Base-by-base conservation (phyloP, 306 rosid genomes). In the Urtica urens region DNA sequence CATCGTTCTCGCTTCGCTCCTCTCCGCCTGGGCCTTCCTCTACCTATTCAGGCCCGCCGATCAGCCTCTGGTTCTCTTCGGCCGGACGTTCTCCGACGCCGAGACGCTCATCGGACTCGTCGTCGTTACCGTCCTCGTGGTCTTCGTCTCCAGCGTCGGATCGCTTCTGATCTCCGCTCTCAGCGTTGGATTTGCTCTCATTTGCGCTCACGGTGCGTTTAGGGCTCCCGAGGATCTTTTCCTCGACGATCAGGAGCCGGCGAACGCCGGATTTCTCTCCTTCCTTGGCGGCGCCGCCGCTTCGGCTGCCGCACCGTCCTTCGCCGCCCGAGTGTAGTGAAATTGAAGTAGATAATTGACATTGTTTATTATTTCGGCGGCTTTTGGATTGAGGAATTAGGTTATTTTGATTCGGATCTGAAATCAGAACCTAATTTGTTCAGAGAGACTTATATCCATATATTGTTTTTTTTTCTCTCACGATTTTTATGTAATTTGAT, bases 181-280 rank as follows among this genome's bases (percentile, higher is more conserved):
- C 29, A 53, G 72, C 80, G 60, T 84, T 27, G 97, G 97, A n/a
- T 51, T 84, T 30, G 77, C 76, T 3, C 64, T 88, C 14, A 80
- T 70, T 2, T 74, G 78, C 28, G 72, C 77, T 1, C 97, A 88
- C 51, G 97, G 97, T 6, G 93, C 97, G 6, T 88, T 88, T 24
- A 72, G 86, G 57, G 73, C 81, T 14, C 97, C 97, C 0, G 97
- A 88, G 65, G 97, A 88, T 28, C 71, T 88, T 59, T 88, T 88
- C 58, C 83, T 84, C 1, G 97, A 88, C 54, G 93, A 88, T 10
- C 93, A 84, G 35, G 97, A 88, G 73, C 90, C 87, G 0, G 53
- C 31, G 14, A 78, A 65, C 58, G 24, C 83, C 11, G 97, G 97
- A 9, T 72, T 88, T 31, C 79, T 88, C 34, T 84, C 95, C 2